phyloP scores from a whole-genome alignment of 2,329 filamentous ascomycete genomes.

The Sclerotinia glacialis region DNA sequence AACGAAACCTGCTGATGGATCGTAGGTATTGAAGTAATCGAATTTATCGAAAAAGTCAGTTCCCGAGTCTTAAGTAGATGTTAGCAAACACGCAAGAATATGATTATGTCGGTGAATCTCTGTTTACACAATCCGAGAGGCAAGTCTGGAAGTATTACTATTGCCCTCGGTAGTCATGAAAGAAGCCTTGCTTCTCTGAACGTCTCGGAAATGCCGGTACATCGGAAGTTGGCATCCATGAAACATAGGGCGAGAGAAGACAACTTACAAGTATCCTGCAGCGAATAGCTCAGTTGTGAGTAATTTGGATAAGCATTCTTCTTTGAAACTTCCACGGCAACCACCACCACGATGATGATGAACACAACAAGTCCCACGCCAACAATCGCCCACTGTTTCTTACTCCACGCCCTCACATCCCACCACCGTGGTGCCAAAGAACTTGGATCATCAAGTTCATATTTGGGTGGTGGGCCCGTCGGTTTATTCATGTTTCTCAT shows the following conservation, averaged over 20 bases:
- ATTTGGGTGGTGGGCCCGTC: constrained; percentile 25
- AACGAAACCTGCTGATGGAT: constrained; percentile 47
- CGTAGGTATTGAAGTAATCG: constrained; percentile 45
- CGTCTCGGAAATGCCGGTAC: not conserved
- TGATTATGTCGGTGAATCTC: not conserved
- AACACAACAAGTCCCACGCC: constrained; percentile 41
- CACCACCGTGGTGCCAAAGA: constrained; percentile 40
- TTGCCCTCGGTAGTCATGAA: not conserved
- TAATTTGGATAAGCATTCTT: constrained; percentile 47
- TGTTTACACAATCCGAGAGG: not conserved
- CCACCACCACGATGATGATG: constrained; percentile 50
- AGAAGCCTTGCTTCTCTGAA: not conserved
- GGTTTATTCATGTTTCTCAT: constrained; percentile 23
- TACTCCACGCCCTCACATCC: constrained; percentile 53
- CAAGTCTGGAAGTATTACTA: not conserved
- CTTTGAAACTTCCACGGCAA: constrained; percentile 41
- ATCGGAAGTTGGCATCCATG: not conserved
- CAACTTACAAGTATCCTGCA: constrained; percentile 43
- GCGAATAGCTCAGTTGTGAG: constrained; percentile 41
- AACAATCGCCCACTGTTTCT: constrained; percentile 49
- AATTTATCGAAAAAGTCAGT: constrained; percentile 46
- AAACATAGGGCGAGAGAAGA: not conserved
- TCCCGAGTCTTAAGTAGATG: constrained; percentile 37
- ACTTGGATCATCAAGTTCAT: constrained; percentile 29
- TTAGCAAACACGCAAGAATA: constrained; percentile 9